Evolutionary conservation across 2,329 filamentous ascomycete species (phyloP).

Genomic region (Trichophyton rubrum): DNA sequence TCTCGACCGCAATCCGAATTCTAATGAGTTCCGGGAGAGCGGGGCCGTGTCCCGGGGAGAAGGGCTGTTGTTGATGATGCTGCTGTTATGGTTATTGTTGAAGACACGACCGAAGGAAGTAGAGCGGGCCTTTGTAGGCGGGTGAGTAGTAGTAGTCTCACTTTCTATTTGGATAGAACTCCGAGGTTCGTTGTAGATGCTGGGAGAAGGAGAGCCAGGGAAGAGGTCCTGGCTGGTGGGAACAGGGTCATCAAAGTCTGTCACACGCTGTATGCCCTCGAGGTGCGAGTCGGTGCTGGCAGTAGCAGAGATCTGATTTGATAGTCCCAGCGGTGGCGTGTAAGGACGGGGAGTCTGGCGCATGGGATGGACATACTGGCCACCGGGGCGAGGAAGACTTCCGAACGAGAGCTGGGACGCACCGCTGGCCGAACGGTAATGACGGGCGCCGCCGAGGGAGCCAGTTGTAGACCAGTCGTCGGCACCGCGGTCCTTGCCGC

Average conservation of each 20-base stretch:
- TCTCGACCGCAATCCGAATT: slow-evolving; percentile 42
- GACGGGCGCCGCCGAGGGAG: slow-evolving; percentile 26
- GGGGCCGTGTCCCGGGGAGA: slow-evolving; percentile 40
- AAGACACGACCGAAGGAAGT: slow-evolving; percentile 35
- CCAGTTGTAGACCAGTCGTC: slow-evolving; percentile 27
- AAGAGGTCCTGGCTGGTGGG: slow-evolving; percentile 22
- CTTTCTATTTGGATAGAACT: slow-evolving; percentile 28
- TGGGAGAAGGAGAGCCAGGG: slow-evolving; percentile 21
- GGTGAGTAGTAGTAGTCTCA: slow-evolving; percentile 31
- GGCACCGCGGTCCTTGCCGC: slow-evolving; percentile 28
- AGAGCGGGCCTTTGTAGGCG: slow-evolving; percentile 37
- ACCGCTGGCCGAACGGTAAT: slow-evolving; percentile 43
- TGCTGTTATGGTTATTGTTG: slow-evolving; percentile 31
- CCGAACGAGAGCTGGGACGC: slow-evolving; percentile 41
- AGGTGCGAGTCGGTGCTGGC: slow-evolving; percentile 28
- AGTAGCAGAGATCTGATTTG: slow-evolving; percentile 38
- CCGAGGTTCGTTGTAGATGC: slow-evolving; percentile 16
- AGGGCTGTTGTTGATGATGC: slow-evolving; percentile 26
- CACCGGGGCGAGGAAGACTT: slow-evolving; percentile 34
- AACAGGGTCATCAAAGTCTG: slow-evolving; percentile 1
- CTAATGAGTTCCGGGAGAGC: slow-evolving; percentile 44
- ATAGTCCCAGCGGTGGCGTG: slow-evolving; percentile 40
- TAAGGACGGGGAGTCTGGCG: slow-evolving; percentile 43
- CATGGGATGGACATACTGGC: slow-evolving; percentile 44
- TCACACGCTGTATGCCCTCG: slow-evolving; percentile 6